Base-by-base conservation (phyloP, 805 yeast genomes). In the Hanseniaspora thailandica region DNA sequence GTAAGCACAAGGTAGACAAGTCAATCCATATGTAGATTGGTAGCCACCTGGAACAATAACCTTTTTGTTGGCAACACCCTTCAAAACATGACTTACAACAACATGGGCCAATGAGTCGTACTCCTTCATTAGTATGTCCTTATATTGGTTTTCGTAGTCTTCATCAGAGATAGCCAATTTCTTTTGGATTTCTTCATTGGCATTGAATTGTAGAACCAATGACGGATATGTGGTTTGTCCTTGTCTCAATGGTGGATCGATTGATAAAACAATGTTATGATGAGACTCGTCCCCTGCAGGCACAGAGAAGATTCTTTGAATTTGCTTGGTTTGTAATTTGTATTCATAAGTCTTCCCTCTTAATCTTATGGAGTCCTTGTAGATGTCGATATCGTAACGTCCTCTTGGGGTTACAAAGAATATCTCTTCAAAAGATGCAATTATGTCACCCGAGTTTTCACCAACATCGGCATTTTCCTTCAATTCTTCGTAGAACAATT, bases 301-400 rank as follows among this genome's bases (percentile, higher is more conserved):
- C 59, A 93, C 74, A 13, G 95, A 80, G 61, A 93, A 90, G 35
- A 93, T 80, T 62, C 96, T 77, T 68, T 88, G 95, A 57, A 93
- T 81, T 64, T 88, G 93, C 62, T 81, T 76, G 68, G 86, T 90
- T 66, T 85, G 96, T 56, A 93, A 77, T 70, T 90, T 93, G 75
- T 93, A 94, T 66, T 93, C 98, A 70, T 93, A 93, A 2, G 97
- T 93, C 69, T 90, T 93, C 66, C 99, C 99, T 62, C 98, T 81
- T 50, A 93, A 75, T 64, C 97, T 81, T 68, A 93, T 77, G 49
- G 93, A 84, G 30, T 79, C 77, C 34, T 86, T 81, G 69, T 86
- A 93, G 81, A 93, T 83, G 68, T 90, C 97, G 61, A 93, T 84
- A 67, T 93, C 97, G 67, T 89, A 93, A 68, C 98, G 90, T 59